Percentiles rank a stretch among this genome's conserved stretches.
phyloP scores from a whole-genome alignment of 2,329 filamentous ascomycete species.

The Periglandula ipomoeae region DNA sequence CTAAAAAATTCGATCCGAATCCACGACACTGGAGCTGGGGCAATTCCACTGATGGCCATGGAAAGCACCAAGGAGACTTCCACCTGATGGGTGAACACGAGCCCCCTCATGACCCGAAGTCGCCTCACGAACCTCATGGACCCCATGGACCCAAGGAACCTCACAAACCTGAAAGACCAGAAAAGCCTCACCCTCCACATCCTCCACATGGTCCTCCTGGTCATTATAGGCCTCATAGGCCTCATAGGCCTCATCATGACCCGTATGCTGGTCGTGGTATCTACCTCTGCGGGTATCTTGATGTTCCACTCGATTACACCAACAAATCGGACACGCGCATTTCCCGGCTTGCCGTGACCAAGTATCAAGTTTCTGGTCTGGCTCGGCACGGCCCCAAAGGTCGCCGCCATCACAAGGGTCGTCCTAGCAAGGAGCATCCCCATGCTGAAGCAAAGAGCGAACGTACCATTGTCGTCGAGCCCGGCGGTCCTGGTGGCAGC shows the following conservation, averaged over 20 bases:
- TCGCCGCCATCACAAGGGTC: neutral
- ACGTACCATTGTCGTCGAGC: constrained; percentile 40
- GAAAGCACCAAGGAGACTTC: neutral
- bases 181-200: neutral
- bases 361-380: constrained; percentile 38
- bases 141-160: neutral
- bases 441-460: constrained; percentile 28
- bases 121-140: neutral
- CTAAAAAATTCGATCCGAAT: constrained; percentile 31
- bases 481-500: constrained; percentile 41
- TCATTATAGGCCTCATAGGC: too few species aligned
- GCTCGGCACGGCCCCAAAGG: constrained; percentile 14
- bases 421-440: constrained; percentile 1
- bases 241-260: constrained; percentile 13
- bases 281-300: constrained; percentile 38
- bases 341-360: constrained; percentile 37
- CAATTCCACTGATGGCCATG: constrained; percentile 9
- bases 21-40: constrained; percentile 39
- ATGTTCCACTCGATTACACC: constrained; percentile 39
- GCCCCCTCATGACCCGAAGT: too few species aligned
- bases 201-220: neutral
- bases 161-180: neutral
- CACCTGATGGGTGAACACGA: neutral
- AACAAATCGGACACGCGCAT: constrained; percentile 34
- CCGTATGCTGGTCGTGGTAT: constrained; percentile 31